Percentiles rank a stretch among this genome's conserved stretches.
These are phyloP conservation scores for Symbiodinium pilosum DNA, from an alignment of 73 alveolate genomes.

Conservation along the genomic window DNA sequence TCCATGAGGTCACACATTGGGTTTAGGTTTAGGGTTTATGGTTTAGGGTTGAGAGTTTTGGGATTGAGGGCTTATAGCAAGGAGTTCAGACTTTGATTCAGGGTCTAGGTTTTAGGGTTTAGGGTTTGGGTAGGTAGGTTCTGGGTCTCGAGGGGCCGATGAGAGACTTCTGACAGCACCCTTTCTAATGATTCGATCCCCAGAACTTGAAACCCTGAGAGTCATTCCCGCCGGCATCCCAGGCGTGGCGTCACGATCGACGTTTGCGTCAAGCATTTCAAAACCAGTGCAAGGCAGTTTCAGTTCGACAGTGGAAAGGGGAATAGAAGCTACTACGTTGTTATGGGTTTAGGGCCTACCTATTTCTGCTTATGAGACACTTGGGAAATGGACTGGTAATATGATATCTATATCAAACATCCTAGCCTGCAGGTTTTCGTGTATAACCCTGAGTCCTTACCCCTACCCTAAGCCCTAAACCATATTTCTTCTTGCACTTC, in stretches of 20 bases:
- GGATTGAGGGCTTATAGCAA: neutral
- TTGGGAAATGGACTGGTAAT: no score
- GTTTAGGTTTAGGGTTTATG: neutral
- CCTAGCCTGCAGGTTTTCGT: no score
- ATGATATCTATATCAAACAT: no score
- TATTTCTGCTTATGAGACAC: no score
- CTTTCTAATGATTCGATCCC: neutral
- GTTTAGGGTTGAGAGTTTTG: neutral
- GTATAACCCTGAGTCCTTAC: no score
- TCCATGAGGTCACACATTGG: no score
- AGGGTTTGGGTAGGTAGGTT: neutral
- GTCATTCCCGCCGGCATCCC: conserved; percentile 79
- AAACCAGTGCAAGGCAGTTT: conserved; percentile 83
- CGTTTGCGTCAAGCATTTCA: conserved; percentile 98
- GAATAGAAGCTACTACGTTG: no score
- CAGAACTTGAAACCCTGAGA: neutral
- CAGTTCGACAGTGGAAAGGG: no score
- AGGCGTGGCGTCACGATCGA: conserved; percentile 99
- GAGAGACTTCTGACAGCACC: neutral
- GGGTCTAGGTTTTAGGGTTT: neutral
- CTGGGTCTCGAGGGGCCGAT: no score
- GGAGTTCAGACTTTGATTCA: neutral
- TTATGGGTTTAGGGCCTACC: no score
- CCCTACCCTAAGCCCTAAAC: no score
- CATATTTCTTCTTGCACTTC: no score